A percentile compares a stretch with the other conserved stretches of the same genome.
These are phyloP conservation scores for Lipomyces yamadae DNA, from an alignment of 805 yeast genomes.

Conservation along the genomic window DNA sequence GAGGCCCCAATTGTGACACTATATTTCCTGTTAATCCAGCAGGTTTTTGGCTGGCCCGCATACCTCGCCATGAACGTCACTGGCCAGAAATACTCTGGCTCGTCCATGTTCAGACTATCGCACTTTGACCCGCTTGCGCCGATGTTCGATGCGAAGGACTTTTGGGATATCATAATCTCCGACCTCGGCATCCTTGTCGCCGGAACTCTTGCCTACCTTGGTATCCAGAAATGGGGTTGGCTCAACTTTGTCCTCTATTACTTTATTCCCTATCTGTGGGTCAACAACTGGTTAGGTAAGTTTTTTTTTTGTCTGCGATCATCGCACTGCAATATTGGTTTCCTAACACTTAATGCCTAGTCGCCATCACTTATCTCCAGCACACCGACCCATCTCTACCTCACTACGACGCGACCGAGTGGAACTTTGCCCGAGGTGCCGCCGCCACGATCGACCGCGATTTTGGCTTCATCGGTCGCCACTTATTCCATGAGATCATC, in stretches of 20 bases:
- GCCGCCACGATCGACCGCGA: constrained; percentile 87
- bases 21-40: constrained; percentile 63
- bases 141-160: constrained; percentile 73
- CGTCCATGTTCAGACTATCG: constrained; percentile 55
- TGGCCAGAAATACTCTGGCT: constrained; percentile 66
- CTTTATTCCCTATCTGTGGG: constrained; percentile 76
- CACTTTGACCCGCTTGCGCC: constrained; percentile 79
- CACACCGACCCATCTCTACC: constrained; percentile 82
- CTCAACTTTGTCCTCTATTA: constrained; percentile 69
- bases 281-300: constrained; percentile 75
- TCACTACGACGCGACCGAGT: constrained; percentile 72
- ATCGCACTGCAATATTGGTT: background rate
- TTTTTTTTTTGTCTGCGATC: too few species aligned
- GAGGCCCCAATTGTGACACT: constrained; percentile 77
- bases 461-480: constrained; percentile 77
- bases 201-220: constrained; percentile 56
- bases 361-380: constrained; percentile 81
- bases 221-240: constrained; percentile 66
- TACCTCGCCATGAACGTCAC: constrained; percentile 73
- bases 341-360: constrained; percentile 42
- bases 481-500: constrained; percentile 84
- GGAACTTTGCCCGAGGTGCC: constrained; percentile 85
- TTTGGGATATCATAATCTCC: constrained; percentile 69
- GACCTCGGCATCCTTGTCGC: constrained; percentile 66
- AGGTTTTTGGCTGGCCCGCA: constrained; percentile 75